Evolutionary conservation across 1,139 yeast species (phyloP).

Genomic region (Hanseniaspora uvarum): DNA sequence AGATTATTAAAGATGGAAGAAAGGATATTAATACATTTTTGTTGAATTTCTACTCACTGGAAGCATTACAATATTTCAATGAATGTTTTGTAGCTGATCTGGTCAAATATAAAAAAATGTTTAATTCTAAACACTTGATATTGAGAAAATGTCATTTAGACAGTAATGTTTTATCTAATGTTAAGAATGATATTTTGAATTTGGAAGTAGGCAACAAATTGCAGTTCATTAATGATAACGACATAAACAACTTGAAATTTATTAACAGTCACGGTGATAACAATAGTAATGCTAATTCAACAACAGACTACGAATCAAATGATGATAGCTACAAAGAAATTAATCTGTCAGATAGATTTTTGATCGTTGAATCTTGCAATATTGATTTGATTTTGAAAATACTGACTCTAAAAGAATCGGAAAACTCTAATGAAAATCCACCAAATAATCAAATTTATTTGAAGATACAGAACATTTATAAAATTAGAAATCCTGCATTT

Average conservation of each 20-base stretch:
- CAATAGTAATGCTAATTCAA: neutral
- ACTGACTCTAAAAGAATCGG: neutral
- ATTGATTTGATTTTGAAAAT: neutral
- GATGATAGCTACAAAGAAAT: neutral
- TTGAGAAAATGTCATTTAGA: constrained; percentile 12
- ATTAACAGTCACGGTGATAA: neutral
- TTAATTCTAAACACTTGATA: constrained; percentile 5
- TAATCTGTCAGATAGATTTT: neutral
- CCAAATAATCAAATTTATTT: neutral
- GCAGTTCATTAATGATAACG: neutral
- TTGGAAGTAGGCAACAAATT: neutral
- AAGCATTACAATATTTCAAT: neutral
- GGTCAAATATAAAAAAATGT: neutral
- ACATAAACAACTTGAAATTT: neutral
- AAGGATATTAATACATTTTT: constrained; percentile 2
- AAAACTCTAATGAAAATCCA: neutral
- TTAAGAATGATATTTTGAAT: neutral
- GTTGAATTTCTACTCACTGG: neutral
- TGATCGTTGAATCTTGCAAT: constrained; percentile 3
- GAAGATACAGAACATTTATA: neutral
- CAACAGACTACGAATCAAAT: neutral
- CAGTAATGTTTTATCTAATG: constrained; percentile 1
- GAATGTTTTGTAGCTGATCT: constrained; percentile 9
- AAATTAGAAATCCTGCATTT: neutral
- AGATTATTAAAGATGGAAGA: constrained; percentile 3